Percentiles rank a stretch among this genome's conserved stretches.
These are phyloP conservation scores for Aspergillus calidoustus DNA, from an alignment of 2,329 filamentous ascomycete genomes.

Conservation along the genomic window DNA sequence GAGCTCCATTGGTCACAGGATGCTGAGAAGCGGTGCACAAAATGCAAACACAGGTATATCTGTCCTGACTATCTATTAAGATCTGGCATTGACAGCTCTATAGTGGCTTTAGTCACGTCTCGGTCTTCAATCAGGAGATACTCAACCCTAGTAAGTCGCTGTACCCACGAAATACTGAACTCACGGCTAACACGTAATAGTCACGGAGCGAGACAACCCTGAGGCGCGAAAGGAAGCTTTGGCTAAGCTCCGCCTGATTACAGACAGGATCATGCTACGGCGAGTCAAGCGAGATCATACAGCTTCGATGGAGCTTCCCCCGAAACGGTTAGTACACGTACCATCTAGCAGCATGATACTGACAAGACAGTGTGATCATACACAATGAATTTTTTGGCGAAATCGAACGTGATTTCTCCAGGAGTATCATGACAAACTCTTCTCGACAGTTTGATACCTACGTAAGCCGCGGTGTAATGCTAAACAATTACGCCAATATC, in stretches of 20 bases:
- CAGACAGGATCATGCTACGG: slow-evolving; percentile 92
- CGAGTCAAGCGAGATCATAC: slow-evolving; percentile 93
- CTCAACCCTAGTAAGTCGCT: slow-evolving; percentile 69
- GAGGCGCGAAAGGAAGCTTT: slow-evolving; percentile 71
- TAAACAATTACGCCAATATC: slow-evolving; percentile 98
- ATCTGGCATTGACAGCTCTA: slow-evolving; percentile 12
- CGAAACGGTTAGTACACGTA: slow-evolving; percentile 69
- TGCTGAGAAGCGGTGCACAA: slow-evolving; percentile 69
- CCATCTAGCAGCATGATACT: neutral
- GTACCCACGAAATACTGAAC: no score
- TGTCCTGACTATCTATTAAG: slow-evolving; percentile 10
- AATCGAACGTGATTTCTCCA: slow-evolving; percentile 92
- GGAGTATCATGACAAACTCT: slow-evolving; percentile 92
- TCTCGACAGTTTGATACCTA: slow-evolving; percentile 93
- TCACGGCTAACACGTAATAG: slow-evolving; percentile 46
- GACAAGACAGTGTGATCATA: slow-evolving; percentile 67
- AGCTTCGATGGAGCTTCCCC: slow-evolving; percentile 91
- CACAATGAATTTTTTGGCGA: slow-evolving; percentile 97
- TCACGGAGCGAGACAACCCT: slow-evolving; percentile 60
- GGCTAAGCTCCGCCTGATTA: slow-evolving; percentile 81
- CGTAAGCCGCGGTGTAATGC: slow-evolving; percentile 87
- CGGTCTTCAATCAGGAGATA: slow-evolving; percentile 92
- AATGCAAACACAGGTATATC: slow-evolving; percentile 65
- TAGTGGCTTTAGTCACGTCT: slow-evolving; percentile 69
- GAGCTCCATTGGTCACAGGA: slow-evolving; percentile 83